Evolutionary conservation across 176 grass and related monocot species (phyloP).

Genomic region (Hordeum marinum): DNA sequence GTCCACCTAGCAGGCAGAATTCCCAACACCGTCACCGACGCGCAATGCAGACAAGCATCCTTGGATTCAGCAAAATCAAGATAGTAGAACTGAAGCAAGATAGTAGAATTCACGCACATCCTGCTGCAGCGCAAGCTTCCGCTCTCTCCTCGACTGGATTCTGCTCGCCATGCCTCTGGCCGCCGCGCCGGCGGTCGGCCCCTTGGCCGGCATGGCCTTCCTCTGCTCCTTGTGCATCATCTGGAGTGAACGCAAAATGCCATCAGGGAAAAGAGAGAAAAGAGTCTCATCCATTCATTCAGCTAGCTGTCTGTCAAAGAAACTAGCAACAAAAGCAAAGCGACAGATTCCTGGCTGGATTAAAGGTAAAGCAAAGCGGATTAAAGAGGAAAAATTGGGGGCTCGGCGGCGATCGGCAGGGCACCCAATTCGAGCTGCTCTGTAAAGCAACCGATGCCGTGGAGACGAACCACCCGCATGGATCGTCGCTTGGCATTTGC

Average conservation of each 20-base stretch:
- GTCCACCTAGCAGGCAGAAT: slow-evolving; percentile 72
- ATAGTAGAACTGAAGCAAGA: too few species aligned
- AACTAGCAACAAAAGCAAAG: slow-evolving; percentile 47
- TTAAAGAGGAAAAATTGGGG: slow-evolving; percentile 27
- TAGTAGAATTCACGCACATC: slow-evolving; percentile 64
- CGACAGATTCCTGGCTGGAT: slow-evolving; percentile 26
- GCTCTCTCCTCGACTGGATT: slow-evolving; percentile 68
- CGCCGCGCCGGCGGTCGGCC: not conserved
- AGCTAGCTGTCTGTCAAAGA: slow-evolving; percentile 19
- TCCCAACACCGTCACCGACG: slow-evolving; percentile 1
- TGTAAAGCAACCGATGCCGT: slow-evolving; percentile 31
- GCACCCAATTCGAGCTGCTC: slow-evolving; percentile 40
- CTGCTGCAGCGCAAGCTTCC: slow-evolving; percentile 89
- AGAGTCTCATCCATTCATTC: slow-evolving; percentile 2
- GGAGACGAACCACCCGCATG: slow-evolving; percentile 43
- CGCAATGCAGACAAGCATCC: not conserved
- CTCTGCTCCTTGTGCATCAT: slow-evolving; percentile 68
- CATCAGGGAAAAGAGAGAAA: slow-evolving; percentile 28
- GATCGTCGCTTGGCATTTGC: not conserved
- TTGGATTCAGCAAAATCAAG: not conserved
- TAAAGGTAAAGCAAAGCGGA: slow-evolving; percentile 31
- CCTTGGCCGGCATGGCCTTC: slow-evolving; percentile 47
- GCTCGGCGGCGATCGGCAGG: slow-evolving; percentile 34
- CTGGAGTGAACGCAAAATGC: slow-evolving; percentile 30
- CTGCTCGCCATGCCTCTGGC: slow-evolving; percentile 31